A percentile compares a stretch with the other conserved stretches of the same genome.
These are phyloP conservation scores for Globisporangium nunn DNA, from an alignment of 352 stramenopile species.

Conservation along the genomic window DNA sequence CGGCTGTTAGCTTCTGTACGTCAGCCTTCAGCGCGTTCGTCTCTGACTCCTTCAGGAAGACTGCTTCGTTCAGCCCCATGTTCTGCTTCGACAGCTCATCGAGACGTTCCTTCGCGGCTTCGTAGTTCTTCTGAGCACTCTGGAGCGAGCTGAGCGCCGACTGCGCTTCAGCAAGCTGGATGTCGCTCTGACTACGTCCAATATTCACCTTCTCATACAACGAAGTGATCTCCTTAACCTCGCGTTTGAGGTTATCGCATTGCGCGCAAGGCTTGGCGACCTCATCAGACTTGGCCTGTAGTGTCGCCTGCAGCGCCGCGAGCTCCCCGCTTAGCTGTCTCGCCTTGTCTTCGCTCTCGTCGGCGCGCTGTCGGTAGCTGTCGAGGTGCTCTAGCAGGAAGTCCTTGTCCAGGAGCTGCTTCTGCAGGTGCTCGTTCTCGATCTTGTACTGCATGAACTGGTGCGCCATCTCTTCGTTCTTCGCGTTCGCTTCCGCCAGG, in stretches of 20 bases:
- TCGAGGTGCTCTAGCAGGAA: slow-evolving; percentile 59
- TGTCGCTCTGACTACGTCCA: slow-evolving; percentile 43
- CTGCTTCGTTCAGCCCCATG: slow-evolving; percentile 43
- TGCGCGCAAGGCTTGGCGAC: slow-evolving; percentile 26
- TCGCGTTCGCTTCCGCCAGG: slow-evolving; percentile 18
- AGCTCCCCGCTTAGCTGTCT: slow-evolving; percentile 27
- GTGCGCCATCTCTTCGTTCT: slow-evolving; percentile 32
- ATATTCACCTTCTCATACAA: slow-evolving; percentile 63
- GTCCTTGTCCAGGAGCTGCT: slow-evolving; percentile 57
- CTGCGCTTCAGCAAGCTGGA: slow-evolving; percentile 48
- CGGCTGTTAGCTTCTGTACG: slow-evolving; percentile 32
- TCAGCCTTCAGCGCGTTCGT: slow-evolving; percentile 34
- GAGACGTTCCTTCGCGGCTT: slow-evolving; percentile 26
- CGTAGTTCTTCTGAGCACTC: slow-evolving; percentile 31
- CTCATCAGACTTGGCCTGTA: slow-evolving; percentile 30
- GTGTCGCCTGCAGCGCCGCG: slow-evolving; percentile 20
- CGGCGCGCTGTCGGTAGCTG: slow-evolving; percentile 30
- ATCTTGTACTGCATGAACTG: slow-evolving; percentile 68
- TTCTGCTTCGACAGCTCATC: slow-evolving; percentile 48
- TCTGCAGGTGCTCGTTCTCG: slow-evolving; percentile 66
- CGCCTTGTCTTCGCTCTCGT: slow-evolving; percentile 38
- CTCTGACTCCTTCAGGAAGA: slow-evolving; percentile 48
- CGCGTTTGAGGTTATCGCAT: slow-evolving; percentile 32
- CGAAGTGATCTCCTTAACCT: slow-evolving; percentile 39
- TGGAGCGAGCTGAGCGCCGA: slow-evolving; percentile 32